Percentiles rank a stretch among this genome's conserved stretches.
Conservation (phyloP, 176 grass and related monocot species). For the Hordeum marinum region DNA sequence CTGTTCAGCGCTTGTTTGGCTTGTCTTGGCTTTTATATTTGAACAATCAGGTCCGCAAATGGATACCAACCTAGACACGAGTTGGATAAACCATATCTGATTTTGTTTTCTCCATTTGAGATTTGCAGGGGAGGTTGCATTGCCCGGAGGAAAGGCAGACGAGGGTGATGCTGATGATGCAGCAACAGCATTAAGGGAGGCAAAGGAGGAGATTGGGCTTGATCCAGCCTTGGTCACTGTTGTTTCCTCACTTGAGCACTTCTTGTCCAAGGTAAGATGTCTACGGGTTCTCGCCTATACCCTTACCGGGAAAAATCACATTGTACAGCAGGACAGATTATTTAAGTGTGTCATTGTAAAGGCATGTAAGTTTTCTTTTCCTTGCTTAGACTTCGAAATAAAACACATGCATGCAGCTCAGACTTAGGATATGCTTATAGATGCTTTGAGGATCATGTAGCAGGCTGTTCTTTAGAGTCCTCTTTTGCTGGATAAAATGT, state of each 20-base stretch:
- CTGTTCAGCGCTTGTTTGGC: not conserved
- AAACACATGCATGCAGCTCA: slow-evolving; percentile 1
- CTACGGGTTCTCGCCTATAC: not conserved
- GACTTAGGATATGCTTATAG: not conserved
- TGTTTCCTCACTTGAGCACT: slow-evolving; percentile 51
- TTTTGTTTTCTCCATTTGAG: not conserved
- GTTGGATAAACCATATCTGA: not conserved
- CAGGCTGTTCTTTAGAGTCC: not conserved
- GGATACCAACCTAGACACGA: not conserved
- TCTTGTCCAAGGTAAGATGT: slow-evolving; percentile 52
- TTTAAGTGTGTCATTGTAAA: not conserved
- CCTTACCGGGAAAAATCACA: not conserved
- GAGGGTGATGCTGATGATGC: slow-evolving; percentile 62
- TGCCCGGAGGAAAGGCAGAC: slow-evolving; percentile 70
- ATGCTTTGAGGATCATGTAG: not conserved
- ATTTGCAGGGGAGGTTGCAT: slow-evolving; percentile 61
- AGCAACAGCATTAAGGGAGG: slow-evolving; percentile 62
- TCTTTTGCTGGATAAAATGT: not conserved
- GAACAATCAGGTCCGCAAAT: not conserved
- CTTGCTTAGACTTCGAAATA: not conserved
- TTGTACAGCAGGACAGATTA: not conserved
- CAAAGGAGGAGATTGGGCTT: slow-evolving; percentile 69
- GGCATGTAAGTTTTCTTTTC: not conserved
- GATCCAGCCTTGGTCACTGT: slow-evolving; percentile 50
- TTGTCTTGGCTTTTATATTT: slow-evolving; percentile 1